phyloP scores from a whole-genome alignment of 345 rosid genomes.

The Sapria himalayana region DNA sequence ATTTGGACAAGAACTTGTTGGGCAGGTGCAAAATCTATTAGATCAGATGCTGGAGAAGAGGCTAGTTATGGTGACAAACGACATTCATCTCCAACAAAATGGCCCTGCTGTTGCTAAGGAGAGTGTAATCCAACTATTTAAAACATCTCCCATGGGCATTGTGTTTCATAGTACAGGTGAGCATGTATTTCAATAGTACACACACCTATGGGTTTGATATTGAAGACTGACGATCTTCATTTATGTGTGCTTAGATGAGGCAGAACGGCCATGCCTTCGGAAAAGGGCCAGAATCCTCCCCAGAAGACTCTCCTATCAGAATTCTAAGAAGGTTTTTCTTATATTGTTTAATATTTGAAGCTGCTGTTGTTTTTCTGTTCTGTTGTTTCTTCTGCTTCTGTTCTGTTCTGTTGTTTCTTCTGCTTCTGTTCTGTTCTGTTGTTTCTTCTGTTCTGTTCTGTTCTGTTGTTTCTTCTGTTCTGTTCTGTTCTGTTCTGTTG shows the following conservation, averaged over 20 bases:
- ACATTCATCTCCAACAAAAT: slow-evolving; percentile 10
- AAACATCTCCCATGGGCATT: slow-evolving; percentile 41
- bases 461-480: too few species aligned
- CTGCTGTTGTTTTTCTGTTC: not conserved
- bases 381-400: too few species aligned
- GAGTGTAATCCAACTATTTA: slow-evolving; percentile 50
- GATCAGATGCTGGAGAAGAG: slow-evolving; percentile 45
- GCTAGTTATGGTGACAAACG: slow-evolving; percentile 27
- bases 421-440: too few species aligned
- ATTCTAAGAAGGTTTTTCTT: slow-evolving; percentile 43
- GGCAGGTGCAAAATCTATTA: slow-evolving; percentile 68
- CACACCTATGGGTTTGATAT: too few species aligned
- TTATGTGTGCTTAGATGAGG: slow-evolving; percentile 26
- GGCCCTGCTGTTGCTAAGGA: slow-evolving; percentile 17
- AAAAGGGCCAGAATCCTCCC: slow-evolving; percentile 72
- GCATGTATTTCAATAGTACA: too few species aligned
- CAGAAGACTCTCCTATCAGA: slow-evolving; percentile 21
- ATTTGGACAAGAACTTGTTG: not conserved
- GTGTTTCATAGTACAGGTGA: slow-evolving; percentile 45
- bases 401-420: too few species aligned
- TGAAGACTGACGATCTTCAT: too few species aligned
- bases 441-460: too few species aligned
- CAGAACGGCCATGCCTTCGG: slow-evolving; percentile 34
- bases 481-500: too few species aligned
- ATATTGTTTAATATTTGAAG: not conserved